Evolutionary conservation across 164 flowering plant species (phyloP).

Genomic region (Cinnamomum micranthum): DNA sequence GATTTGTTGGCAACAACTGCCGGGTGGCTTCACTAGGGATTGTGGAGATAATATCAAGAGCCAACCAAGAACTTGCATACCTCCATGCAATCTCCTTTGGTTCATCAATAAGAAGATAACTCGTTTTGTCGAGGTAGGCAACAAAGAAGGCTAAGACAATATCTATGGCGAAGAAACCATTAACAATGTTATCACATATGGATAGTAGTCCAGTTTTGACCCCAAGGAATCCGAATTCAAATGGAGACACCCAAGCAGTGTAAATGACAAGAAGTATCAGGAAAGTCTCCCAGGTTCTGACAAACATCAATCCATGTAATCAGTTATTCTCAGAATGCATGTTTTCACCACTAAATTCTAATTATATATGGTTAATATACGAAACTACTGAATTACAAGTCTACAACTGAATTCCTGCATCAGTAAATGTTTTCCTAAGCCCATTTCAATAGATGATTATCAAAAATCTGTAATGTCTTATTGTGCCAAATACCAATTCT

Average conservation of each 20-base stretch:
- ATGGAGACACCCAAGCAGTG: slow-evolving; percentile 94
- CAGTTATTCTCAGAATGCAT: not conserved
- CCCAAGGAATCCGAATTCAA: slow-evolving; percentile 75
- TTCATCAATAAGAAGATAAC: slow-evolving; percentile 58
- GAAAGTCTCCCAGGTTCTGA: slow-evolving; percentile 70
- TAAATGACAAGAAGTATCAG: slow-evolving; percentile 71
- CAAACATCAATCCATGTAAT: slow-evolving; percentile 7
- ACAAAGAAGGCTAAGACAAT: slow-evolving; percentile 82
- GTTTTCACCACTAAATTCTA: not conserved
- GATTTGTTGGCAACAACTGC: slow-evolving; percentile 45
- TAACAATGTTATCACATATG: slow-evolving; percentile 68
- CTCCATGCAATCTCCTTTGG: slow-evolving; percentile 72
- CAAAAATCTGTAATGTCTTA: too few relatives aligned
- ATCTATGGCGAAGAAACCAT: slow-evolving; percentile 84
- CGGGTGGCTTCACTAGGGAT: slow-evolving; percentile 70
- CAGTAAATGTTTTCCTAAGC: too few relatives aligned
- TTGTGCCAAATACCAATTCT: too few relatives aligned
- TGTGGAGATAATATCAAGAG: slow-evolving; percentile 78
- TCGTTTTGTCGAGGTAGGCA: slow-evolving; percentile 67
- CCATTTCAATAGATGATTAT: too few relatives aligned
- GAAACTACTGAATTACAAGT: too few relatives aligned
- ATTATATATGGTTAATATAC: too few relatives aligned
- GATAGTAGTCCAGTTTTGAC: slow-evolving; percentile 46
- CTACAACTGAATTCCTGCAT: too few relatives aligned
- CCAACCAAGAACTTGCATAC: slow-evolving; percentile 63